Evolutionary conservation across 768 basidiomycete genomes (phyloP).

Genomic region (Trametes villosa): DNA sequence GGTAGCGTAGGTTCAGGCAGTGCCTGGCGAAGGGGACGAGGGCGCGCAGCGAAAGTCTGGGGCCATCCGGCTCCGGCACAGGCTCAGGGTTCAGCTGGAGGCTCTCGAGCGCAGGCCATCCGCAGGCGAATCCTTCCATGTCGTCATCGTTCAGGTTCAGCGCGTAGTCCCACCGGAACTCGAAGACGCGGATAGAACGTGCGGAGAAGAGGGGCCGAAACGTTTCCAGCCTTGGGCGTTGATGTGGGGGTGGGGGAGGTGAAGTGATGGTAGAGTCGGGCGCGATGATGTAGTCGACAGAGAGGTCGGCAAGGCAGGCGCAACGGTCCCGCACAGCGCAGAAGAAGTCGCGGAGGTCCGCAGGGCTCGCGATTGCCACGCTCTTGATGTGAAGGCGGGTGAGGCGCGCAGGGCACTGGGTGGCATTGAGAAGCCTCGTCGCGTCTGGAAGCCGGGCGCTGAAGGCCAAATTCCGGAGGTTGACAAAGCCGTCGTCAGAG

Average conservation of each 20-base stretch:
- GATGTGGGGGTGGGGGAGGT: slow-evolving; percentile 21
- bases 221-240: slow-evolving; percentile 40
- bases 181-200: slow-evolving; percentile 39
- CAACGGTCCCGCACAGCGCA: slow-evolving; percentile 48
- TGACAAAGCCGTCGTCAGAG: slow-evolving; percentile 51
- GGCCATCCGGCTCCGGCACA: slow-evolving; percentile 25
- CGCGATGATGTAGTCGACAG: slow-evolving; percentile 39
- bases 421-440: slow-evolving; percentile 48
- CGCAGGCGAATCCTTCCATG: slow-evolving; percentile 32
- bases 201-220: slow-evolving; percentile 42
- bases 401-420: slow-evolving; percentile 40
- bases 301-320: slow-evolving; percentile 48
- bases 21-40: slow-evolving; percentile 44
- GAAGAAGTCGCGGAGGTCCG: slow-evolving; percentile 48
- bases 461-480: slow-evolving; percentile 53
- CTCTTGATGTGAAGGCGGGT: slow-evolving; percentile 56
- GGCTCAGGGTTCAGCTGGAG: slow-evolving; percentile 37
- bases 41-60: slow-evolving; percentile 40
- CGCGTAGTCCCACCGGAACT: slow-evolving; percentile 38
- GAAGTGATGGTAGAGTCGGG: slow-evolving; percentile 22
- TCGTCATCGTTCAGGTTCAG: slow-evolving; percentile 33
- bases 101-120: slow-evolving; percentile 32
- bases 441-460: slow-evolving; percentile 42
- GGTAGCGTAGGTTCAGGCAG: slow-evolving; percentile 40
- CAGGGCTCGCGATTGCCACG: slow-evolving; percentile 47